phyloP scores from a whole-genome alignment of 73 alveolate genomes.

The Paramecium sexaurelia region DNA sequence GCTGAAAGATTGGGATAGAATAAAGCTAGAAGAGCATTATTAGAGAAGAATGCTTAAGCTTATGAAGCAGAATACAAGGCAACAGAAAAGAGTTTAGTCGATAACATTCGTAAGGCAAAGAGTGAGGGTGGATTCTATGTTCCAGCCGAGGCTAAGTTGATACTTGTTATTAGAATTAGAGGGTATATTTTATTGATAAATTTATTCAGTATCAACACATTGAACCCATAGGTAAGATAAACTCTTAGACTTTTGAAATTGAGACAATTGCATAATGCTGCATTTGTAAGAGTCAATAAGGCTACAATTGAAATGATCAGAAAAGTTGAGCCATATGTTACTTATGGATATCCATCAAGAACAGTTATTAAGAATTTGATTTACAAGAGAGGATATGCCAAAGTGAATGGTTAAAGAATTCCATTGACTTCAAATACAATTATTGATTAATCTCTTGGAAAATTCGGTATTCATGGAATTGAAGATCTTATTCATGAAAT shows the following conservation, averaged over 20 bases:
- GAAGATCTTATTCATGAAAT: conserved; percentile 97
- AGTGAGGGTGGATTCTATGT: conserved; percentile 67
- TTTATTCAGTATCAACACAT: conserved; percentile 78
- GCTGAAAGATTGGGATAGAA: conserved; percentile 45
- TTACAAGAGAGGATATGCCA: conserved; percentile 96
- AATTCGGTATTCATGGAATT: conserved; percentile 91
- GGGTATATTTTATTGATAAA: conserved; percentile 73
- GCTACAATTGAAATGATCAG: conserved; percentile 94
- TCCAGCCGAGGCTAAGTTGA: conserved; percentile 71
- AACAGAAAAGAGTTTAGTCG: conserved; percentile 58
- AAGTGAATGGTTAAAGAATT: conserved; percentile 86
- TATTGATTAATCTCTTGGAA: conserved; percentile 84
- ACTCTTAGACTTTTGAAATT: conserved; percentile 89
- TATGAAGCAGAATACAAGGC: conserved; percentile 64
- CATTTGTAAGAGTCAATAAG: conserved; percentile 89
- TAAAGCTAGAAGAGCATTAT: conserved; percentile 60
- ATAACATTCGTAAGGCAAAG: conserved; percentile 68
- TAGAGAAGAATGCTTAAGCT: conserved; percentile 59
- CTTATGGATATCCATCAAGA: conserved; percentile 92
- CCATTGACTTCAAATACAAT: conserved; percentile 91
- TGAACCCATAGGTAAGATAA: conserved; percentile 86
- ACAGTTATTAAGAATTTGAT: conserved; percentile 84
- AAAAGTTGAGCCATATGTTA: conserved; percentile 88
- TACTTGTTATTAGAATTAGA: conserved; percentile 68
- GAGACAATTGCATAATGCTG: conserved; percentile 94